Evolutionary conservation across 2,329 filamentous ascomycete species (phyloP).

Genomic region (Venturia effusa): DNA sequence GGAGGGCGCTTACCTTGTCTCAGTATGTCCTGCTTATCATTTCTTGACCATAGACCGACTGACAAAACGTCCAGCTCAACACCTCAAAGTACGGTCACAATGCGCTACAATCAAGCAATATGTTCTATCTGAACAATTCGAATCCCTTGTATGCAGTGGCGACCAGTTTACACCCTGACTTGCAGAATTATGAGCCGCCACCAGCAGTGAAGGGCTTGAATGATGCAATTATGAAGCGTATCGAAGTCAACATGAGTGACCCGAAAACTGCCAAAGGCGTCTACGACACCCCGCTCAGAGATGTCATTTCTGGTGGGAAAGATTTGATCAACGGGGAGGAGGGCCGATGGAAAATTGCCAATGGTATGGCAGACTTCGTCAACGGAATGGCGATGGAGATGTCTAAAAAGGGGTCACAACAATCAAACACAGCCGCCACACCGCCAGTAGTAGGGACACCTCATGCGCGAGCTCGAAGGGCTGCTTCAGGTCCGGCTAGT

Average conservation of each 20-base stretch:
- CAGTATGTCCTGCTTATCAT: neutral
- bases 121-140: conserved; percentile 5
- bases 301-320: neutral
- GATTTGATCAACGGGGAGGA: neutral
- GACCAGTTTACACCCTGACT: neutral
- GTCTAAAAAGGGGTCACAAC: neutral
- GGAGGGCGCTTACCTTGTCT: neutral
- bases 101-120: neutral
- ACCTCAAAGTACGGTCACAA: neutral
- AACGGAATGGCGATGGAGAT: conserved; percentile 4
- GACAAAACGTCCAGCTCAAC: neutral
- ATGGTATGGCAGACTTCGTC: neutral
- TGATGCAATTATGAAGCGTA: neutral
- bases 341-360: neutral
- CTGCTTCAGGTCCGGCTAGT: neutral
- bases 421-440: neutral
- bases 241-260: conserved; percentile 6
- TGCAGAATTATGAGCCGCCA: neutral
- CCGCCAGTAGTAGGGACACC: neutral
- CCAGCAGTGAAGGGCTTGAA: neutral
- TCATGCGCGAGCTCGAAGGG: neutral
- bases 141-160: neutral
- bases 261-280: neutral
- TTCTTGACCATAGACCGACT: neutral
- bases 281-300: neutral